Base-by-base conservation (phyloP, 345 rosid species). In the Syzygium jambos region DNA sequence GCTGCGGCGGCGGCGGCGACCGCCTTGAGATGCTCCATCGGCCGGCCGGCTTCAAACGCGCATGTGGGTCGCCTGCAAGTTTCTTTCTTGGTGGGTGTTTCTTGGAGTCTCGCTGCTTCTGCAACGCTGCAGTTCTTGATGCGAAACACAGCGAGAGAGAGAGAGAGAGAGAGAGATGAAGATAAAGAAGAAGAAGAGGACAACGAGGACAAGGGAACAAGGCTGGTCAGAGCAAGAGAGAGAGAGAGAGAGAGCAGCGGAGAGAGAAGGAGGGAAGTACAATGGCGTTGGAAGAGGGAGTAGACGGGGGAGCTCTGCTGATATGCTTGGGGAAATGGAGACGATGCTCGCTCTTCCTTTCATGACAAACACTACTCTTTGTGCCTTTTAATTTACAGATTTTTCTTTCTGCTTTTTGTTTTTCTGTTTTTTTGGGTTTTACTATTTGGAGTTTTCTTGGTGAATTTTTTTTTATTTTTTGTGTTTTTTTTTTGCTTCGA, bases 1-100 rank as follows among this genome's bases (percentile, higher is more conserved):
- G 90, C 90, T 63, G 92, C 95, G 6, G 89, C 92, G 68, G 90
- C 90, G 77, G 92, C 95, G 14, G 84, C 85, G 16, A 46, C 68
- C 23, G 88, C 85, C 27, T 22, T 21, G 87, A 21, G 43, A 49
- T 87, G 56, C 46, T n/a, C 52, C 46, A 73, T 78, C 41, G 80
- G 22, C 46, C 19, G 43, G 0, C 80, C 46, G 46, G 80, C 25
- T 73, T 73, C 80, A 21, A 9, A 4, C 6, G 19, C 80, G 46
- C 80, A 73, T 73, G 5, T 73, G 80, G 46, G 80, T 73, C 13
- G 46, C 46, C 46, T 17, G 80, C 80, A 9, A 9, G 49, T 41
- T 73, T 34, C 80, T 34, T 2, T 0, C 49, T 0, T 65, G 6
- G 57, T 9, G 80, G 49, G 80, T 73, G 25, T 19, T 73, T 55